Evolutionary conservation across 2,329 filamentous ascomycete genomes (phyloP).

Genomic region (Gaeumannomyces tritici): DNA sequence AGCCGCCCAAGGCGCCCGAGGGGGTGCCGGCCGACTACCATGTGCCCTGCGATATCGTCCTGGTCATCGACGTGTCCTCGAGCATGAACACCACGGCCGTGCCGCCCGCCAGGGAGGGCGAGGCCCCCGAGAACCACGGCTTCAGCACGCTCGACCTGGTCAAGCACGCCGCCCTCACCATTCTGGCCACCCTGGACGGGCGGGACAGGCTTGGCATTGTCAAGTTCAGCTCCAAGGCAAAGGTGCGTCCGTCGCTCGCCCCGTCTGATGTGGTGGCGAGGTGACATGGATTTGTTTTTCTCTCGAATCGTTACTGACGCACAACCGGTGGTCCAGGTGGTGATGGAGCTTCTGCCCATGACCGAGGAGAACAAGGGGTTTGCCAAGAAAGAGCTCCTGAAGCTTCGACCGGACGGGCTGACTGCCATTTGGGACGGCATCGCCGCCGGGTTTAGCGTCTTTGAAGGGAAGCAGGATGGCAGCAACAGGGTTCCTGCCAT

Average conservation of each 20-base stretch:
- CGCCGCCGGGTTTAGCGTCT: conserved; percentile 36
- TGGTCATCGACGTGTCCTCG: conserved; percentile 51
- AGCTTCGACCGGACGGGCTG: conserved; percentile 23
- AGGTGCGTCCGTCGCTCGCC: conserved; percentile 28
- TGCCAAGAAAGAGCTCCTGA: conserved; percentile 29
- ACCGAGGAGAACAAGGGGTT: not conserved
- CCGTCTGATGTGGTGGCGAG: conserved; percentile 40
- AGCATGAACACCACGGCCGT: conserved; percentile 43
- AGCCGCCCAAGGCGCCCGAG: conserved; percentile 29
- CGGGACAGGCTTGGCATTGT: conserved; percentile 51
- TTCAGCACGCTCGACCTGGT: conserved; percentile 48
- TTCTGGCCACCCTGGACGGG: conserved; percentile 56
- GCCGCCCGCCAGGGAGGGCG: conserved; percentile 27
- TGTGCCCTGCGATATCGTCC: conserved; percentile 48
- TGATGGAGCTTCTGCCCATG: not conserved
- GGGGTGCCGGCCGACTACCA: conserved; percentile 18
- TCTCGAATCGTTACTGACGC: not conserved
- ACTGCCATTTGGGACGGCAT: conserved; percentile 54
- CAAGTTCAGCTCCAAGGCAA: conserved; percentile 34
- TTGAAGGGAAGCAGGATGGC: conserved; percentile 21
- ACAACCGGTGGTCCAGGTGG: not conserved
- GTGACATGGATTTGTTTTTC: too few species aligned
- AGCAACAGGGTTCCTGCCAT: conserved; percentile 35
- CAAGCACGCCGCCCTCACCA: conserved; percentile 49
- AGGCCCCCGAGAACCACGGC: conserved; percentile 34